These are phyloP conservation scores for Phytophthora vignae DNA, from an alignment of 352 stramenopile species.

Conservation along the genomic window DNA sequence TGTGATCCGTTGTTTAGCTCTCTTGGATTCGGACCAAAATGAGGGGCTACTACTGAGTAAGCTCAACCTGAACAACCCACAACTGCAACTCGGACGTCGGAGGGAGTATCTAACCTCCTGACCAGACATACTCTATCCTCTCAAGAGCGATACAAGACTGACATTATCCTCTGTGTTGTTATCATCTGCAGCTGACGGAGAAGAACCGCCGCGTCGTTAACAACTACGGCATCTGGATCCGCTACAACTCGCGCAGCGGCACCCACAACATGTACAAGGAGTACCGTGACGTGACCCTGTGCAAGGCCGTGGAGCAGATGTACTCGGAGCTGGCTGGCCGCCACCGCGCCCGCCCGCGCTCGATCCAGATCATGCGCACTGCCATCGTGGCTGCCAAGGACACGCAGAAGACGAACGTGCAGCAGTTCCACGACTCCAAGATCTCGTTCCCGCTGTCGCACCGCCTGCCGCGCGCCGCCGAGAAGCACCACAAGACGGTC, in stretches of 20 bases:
- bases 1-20: constrained; percentile 82
- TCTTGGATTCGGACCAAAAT: constrained; percentile 45
- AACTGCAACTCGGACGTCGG: constrained; percentile 8
- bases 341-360: constrained; percentile 96
- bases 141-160: background rate
- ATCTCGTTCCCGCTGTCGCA: constrained; percentile 99
- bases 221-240: constrained; percentile 99
- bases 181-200: constrained; percentile 90
- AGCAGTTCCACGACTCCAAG: constrained; percentile 97
- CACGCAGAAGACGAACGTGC: constrained; percentile 95
- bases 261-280: constrained; percentile 99
- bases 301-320: constrained; percentile 98
- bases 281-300: constrained; percentile 98
- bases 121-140: background rate
- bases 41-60: constrained; percentile 39
- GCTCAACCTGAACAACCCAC: constrained; percentile 33
- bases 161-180: constrained; percentile 24
- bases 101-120: constrained; percentile 5
- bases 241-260: constrained; percentile 99
- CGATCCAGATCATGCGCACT: constrained; percentile 99
- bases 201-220: constrained; percentile 99
- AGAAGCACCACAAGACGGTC: constrained; percentile 96
- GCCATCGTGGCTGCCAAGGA: constrained; percentile 96
- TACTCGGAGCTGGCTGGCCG: constrained; percentile 99
- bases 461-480: constrained; percentile 92